Conservation (phyloP, 768 basidiomycete genomes). For the Hypholoma sublateritium region DNA sequence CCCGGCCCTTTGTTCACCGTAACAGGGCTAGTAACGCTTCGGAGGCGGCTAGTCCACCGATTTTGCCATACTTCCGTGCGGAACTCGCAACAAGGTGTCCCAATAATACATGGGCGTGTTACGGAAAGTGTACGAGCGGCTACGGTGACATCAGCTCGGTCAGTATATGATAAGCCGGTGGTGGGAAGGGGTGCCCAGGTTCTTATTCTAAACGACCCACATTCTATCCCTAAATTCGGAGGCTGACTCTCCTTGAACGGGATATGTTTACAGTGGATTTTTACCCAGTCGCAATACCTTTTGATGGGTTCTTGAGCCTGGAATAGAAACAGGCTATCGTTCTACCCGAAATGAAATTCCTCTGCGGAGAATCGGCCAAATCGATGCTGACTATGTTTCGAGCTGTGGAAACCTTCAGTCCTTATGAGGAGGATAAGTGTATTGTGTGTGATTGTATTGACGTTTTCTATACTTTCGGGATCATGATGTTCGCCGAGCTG, state of each 20-base stretch:
- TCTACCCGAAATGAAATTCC: constrained; percentile 19
- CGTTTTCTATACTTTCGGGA: no score
- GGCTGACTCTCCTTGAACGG: not conserved
- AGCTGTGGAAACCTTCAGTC: constrained; percentile 5
- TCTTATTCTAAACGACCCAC: not conserved
- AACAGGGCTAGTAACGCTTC: not conserved
- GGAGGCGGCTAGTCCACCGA: not conserved
- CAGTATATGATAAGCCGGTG: constrained; percentile 16
- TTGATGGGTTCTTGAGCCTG: constrained; percentile 1
- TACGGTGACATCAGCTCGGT: constrained; percentile 11
- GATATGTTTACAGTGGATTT: not conserved
- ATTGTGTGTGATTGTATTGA: no score
- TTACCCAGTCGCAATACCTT: not conserved
- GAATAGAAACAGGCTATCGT: not conserved
- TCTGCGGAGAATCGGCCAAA: constrained; percentile 11
- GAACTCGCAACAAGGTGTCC: not conserved
- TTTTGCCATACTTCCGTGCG: not conserved
- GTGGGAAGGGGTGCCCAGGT: not conserved
- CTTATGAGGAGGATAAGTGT: not conserved
- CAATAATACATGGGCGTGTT: not conserved
- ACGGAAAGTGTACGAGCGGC: constrained; percentile 6
- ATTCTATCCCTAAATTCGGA: not conserved
- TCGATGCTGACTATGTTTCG: constrained; percentile 4
- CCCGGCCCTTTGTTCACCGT: not conserved
- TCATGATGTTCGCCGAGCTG: not conserved